Percentiles rank a stretch among this genome's conserved stretches.
Evolutionary conservation across 805 yeast species (phyloP).

Genomic region (Candida maltosa): DNA sequence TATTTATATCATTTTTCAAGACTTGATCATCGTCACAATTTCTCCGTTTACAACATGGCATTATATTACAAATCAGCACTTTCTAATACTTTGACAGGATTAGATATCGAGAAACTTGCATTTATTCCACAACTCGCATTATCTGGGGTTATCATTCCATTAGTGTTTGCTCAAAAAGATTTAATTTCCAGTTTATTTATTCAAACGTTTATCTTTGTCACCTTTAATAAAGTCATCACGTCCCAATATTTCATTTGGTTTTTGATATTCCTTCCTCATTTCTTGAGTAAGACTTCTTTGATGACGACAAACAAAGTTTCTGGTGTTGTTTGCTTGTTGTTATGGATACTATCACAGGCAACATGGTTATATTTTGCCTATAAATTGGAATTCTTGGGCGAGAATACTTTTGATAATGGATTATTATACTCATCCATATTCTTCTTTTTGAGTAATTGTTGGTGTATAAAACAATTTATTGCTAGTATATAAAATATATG

Average conservation of each 20-base stretch:
- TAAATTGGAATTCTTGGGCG: conserved; percentile 75
- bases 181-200: conserved; percentile 33
- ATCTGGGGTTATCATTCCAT: conserved; percentile 59
- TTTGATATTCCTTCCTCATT: conserved; percentile 77
- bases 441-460: conserved; percentile 63
- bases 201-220: conserved; percentile 43
- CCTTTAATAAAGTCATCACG: conserved; percentile 64
- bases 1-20: conserved; percentile 80
- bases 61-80: conserved; percentile 58
- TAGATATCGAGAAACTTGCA: conserved; percentile 55
- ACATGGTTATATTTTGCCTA: conserved; percentile 80
- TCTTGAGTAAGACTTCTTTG: conserved; percentile 44
- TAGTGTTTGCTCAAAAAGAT: conserved; percentile 29
- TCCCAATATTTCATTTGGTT: conserved; percentile 97
- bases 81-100: neutral
- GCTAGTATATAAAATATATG: conserved; percentile 14
- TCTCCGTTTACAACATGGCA: conserved; percentile 78
- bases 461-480: conserved; percentile 56
- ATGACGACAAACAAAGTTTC: conserved; percentile 18
- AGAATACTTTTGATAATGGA: conserved; percentile 57
- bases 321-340: conserved; percentile 39
- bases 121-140: conserved; percentile 78
- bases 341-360: conserved; percentile 75
- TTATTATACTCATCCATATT: conserved; percentile 51
- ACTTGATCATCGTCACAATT: conserved; percentile 92